phyloP scores from a whole-genome alignment of 805 yeast species.

The Pichia californica region DNA sequence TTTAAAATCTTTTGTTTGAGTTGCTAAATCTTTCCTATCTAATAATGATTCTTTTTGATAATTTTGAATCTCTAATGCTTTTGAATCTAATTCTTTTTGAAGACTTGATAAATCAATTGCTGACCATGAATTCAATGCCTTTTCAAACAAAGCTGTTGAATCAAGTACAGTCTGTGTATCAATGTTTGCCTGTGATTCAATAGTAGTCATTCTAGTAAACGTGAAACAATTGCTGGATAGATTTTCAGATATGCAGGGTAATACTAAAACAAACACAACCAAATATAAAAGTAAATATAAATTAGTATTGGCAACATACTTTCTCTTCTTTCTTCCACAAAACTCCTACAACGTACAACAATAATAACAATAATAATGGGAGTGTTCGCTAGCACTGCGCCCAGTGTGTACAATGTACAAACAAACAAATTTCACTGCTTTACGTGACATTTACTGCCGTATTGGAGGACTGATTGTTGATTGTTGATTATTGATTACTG shows the following conservation, averaged over 20 bases:
- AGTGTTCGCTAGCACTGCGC: background rate
- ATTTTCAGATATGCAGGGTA: too few relatives aligned
- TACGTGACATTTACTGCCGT: too few relatives aligned
- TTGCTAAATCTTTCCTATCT: slow-evolving; percentile 70
- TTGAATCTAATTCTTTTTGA: slow-evolving; percentile 68
- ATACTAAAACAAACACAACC: too few relatives aligned
- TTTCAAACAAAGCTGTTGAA: slow-evolving; percentile 29
- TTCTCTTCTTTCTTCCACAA: too few relatives aligned
- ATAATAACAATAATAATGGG: too few relatives aligned
- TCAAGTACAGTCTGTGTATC: slow-evolving; percentile 5
- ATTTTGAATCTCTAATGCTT: slow-evolving; percentile 65
- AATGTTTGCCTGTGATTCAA: background rate
- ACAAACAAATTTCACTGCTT: too few relatives aligned
- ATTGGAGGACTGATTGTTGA: too few relatives aligned
- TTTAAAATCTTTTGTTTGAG: slow-evolving; percentile 80
- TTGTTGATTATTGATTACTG: too few relatives aligned
- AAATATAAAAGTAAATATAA: too few relatives aligned
- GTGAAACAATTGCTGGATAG: too few relatives aligned
- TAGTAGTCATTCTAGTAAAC: slow-evolving; percentile 1
- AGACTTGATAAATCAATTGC: slow-evolving; percentile 63
- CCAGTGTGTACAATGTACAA: slow-evolving; percentile 1
- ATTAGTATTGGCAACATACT: too few relatives aligned
- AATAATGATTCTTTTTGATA: slow-evolving; percentile 62
- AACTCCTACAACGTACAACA: too few relatives aligned
- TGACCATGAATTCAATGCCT: slow-evolving; percentile 70